Percentiles rank a stretch among this genome's conserved stretches.
Conservation (phyloP, 208 protist species). For the Wallacemonas sp. region DNA sequence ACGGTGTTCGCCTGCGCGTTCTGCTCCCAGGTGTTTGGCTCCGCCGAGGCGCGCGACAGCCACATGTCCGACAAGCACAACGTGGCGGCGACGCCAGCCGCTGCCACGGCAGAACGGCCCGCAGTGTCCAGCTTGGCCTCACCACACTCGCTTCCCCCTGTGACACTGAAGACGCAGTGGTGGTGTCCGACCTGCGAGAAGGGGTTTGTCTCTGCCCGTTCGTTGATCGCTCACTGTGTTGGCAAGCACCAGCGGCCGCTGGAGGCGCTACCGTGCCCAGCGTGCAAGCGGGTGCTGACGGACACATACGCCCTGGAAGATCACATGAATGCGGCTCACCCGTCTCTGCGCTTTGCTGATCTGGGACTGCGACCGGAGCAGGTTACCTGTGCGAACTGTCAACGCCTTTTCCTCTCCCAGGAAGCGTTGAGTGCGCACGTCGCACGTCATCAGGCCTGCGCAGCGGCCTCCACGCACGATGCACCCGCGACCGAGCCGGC, state of each 20-base stretch:
- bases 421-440: constrained; percentile 61
- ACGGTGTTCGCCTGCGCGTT: constrained; percentile 39
- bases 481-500: too few relatives aligned
- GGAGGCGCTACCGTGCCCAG: constrained; percentile 62
- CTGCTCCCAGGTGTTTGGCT: constrained; percentile 45
- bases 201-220: constrained; percentile 52
- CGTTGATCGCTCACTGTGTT: constrained; percentile 50
- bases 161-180: constrained; percentile 52
- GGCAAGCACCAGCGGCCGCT: constrained; percentile 52
- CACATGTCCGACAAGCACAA: constrained; percentile 55
- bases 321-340: constrained; percentile 57
- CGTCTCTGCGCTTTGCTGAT: constrained; percentile 34
- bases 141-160: constrained; percentile 4
- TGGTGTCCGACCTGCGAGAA: constrained; percentile 83
- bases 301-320: constrained; percentile 61
- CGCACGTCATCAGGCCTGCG: constrained; percentile 54
- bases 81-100: not conserved
- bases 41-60: constrained; percentile 19
- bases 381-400: constrained; percentile 49
- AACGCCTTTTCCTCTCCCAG: constrained; percentile 54
- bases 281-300: constrained; percentile 74
- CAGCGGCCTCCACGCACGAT: not conserved
- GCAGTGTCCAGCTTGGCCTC: not conserved
- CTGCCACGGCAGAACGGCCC: not conserved
- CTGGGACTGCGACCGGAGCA: constrained; percentile 40